Base-by-base conservation (phyloP, 352 stramenopile species). In the Discostella stelligera region DNA sequence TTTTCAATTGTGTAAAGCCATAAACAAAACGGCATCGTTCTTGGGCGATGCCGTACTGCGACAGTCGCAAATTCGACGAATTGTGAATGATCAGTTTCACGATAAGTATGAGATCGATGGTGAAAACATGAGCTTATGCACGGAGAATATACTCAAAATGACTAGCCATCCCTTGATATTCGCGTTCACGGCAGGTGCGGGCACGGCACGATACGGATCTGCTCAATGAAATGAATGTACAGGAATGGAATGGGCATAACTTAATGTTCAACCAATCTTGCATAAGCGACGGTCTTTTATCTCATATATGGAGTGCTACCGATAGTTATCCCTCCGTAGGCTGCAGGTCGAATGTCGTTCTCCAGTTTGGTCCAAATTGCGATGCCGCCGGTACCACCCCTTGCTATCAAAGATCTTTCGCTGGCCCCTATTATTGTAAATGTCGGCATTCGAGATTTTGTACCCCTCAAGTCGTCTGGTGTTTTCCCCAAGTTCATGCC, bases 371-470 rank as follows among this genome's bases (percentile, higher is more conserved):
- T 82, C 79, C 79, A 86, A 79, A 86, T 86, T 16, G 79, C 79
- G 81, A 86, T 86, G 25, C 79, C 74, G 44, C 79, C 79, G 14
- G 70, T 68, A 32, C 74, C 79, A 58, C 79, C 79, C 39, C 79
- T 70, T 11, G 79, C 79, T 71, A 86, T 82, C 55, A 86, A 71
- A 44, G 79, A 83, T 46, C 46, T 74, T 0, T 86, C 74, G 69
- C 79, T 86, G 13, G 75, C 66, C 18, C 74, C 79, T 54, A 86
- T 86, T 9, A 83, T 83, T 30, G 79, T 86, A 52, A 86, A 86
- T 23, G 79, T 63, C n/a, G 79, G 79, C 67, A 82, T 82, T 30
- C 72, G 67, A 48, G 75, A 83, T 68, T 73, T 67, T 20, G 44
- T 62, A 21, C 25, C 44, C 2, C 52, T 65, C 48, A 75, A 86